Percentiles rank a stretch among this genome's conserved stretches.
phyloP scores from a whole-genome alignment of 2,329 filamentous ascomycete species.

The Verticillium isaacii region DNA sequence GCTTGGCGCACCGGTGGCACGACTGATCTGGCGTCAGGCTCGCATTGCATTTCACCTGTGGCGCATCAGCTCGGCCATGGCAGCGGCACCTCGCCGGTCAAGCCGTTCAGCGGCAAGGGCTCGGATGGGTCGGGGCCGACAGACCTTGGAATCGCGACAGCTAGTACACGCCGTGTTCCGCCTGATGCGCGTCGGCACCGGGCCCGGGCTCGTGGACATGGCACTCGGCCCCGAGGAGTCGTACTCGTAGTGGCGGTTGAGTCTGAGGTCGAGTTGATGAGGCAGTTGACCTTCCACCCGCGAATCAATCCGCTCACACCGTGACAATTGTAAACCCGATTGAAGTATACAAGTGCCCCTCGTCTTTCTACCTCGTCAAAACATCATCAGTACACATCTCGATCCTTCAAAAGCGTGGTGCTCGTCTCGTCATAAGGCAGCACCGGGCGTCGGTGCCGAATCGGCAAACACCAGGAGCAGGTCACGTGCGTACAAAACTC shows the following conservation, averaged over 20 bases:
- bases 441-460: neutral
- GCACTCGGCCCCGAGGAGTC: neutral
- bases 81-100: neutral
- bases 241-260: too few species aligned
- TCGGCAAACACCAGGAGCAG: neutral
- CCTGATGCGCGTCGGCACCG: conserved; percentile 18
- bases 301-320: too few species aligned
- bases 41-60: conserved; percentile 39
- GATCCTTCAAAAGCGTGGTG: neutral
- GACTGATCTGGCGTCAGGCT: conserved; percentile 31
- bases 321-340: too few species aligned
- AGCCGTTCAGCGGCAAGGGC: neutral
- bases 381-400: neutral
- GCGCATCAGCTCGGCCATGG: neutral
- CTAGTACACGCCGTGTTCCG: conserved; percentile 25
- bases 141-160: conserved; percentile 30
- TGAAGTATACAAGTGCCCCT: too few species aligned
- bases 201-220: conserved; percentile 2
- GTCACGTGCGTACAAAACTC: neutral
- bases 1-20: conserved; percentile 40
- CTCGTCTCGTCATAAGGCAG: neutral
- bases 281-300: too few species aligned
- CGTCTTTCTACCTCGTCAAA: too few species aligned
- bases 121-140: neutral
- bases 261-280: too few species aligned